These are phyloP conservation scores for Penicillium sp. DNA, from an alignment of 2,329 filamentous ascomycete species.

Conservation along the genomic window DNA sequence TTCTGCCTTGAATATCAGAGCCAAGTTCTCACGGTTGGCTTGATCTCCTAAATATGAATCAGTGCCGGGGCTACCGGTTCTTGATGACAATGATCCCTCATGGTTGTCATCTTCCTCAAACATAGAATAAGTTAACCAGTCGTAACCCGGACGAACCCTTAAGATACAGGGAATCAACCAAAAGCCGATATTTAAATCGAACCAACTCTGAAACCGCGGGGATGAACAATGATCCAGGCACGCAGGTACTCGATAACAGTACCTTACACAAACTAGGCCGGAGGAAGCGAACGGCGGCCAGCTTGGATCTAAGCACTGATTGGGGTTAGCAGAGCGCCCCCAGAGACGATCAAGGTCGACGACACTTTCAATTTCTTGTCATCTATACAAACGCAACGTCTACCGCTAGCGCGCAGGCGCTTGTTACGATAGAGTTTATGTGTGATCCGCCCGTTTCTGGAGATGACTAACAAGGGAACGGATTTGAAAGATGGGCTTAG, in stretches of 20 bases:
- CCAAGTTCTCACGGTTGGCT: background rate
- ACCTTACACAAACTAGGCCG: background rate
- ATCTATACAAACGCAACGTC: conserved; percentile 5
- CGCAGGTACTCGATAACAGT: background rate
- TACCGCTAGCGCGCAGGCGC: background rate
- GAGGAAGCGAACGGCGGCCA: conserved; percentile 3
- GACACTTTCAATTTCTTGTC: conserved; percentile 5
- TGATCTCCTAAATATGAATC: background rate
- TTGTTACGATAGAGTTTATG: conserved; percentile 11
- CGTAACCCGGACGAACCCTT: background rate
- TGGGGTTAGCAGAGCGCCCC: background rate
- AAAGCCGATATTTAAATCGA: conserved; percentile 15
- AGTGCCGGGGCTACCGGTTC: background rate
- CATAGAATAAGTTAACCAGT: background rate
- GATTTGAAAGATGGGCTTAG: conserved; percentile 14
- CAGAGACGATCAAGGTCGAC: background rate
- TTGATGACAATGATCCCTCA: background rate
- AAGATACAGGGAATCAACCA: conserved; percentile 4
- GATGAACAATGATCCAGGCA: background rate
- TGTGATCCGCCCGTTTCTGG: conserved; percentile 15
- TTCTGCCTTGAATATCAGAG: background rate
- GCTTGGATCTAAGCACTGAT: conserved; percentile 1
- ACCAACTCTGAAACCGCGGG: conserved; percentile 20
- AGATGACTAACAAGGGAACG: conserved; percentile 6
- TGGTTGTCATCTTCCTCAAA: background rate